These are phyloP conservation scores for Brassica incana DNA, from an alignment of 345 rosid genomes.

Conservation along the genomic window DNA sequence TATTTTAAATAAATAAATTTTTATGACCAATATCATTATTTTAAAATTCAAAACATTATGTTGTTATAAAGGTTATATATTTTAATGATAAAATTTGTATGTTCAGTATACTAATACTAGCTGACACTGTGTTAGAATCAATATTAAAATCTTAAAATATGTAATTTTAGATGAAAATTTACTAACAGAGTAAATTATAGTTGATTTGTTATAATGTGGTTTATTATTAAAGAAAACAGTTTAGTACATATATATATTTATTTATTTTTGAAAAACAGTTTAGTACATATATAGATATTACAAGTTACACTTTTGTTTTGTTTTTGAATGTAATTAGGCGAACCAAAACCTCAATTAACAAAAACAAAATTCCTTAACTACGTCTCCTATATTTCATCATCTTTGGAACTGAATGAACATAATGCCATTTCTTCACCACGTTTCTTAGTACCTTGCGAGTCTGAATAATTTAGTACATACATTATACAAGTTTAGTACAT, in stretches of 20 bases:
- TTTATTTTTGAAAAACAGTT: too few relatives aligned
- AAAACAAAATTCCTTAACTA: slow-evolving; percentile 30
- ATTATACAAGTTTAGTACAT: too few relatives aligned
- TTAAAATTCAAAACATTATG: neutral
- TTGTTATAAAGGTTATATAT: neutral
- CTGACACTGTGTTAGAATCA: neutral
- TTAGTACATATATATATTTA: too few relatives aligned
- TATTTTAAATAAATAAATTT: too few relatives aligned
- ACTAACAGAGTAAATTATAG: neutral
- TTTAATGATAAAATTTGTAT: neutral
- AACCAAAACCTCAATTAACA: slow-evolving; percentile 25
- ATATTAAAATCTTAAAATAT: too few relatives aligned
- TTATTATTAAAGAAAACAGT: too few relatives aligned
- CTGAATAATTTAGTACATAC: slow-evolving; percentile 15
- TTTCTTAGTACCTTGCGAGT: slow-evolving; percentile 64
- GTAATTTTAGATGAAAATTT: neutral
- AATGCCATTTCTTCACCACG: slow-evolving; percentile 70
- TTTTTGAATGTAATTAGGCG: neutral
- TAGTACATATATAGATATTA: neutral
- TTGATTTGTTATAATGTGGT: neutral
- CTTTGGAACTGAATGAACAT: slow-evolving; percentile 60
- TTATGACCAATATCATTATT: neutral
- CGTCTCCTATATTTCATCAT: slow-evolving; percentile 47
- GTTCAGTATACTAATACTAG: neutral
- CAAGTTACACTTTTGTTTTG: neutral